Percentiles rank a stretch among this genome's conserved stretches.
Conservation (phyloP, 2,329 filamentous ascomycete species). For the Ceratocystis cubensis region DNA sequence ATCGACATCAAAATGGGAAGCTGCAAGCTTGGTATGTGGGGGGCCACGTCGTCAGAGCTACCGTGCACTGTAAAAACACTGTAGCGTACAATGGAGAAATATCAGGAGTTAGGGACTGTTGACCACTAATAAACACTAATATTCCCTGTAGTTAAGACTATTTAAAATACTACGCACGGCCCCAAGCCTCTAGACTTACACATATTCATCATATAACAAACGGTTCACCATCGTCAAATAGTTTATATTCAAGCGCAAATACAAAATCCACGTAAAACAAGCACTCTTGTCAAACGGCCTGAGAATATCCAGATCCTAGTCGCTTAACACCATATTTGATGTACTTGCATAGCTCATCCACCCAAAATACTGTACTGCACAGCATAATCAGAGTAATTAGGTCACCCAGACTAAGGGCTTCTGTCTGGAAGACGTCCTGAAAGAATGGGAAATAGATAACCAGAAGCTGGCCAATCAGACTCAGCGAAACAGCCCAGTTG, state of each 20-base stretch:
- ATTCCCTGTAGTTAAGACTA: background rate
- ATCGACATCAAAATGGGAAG: slow-evolving; percentile 10
- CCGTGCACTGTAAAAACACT: background rate
- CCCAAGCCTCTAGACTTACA: background rate
- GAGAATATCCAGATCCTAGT: slow-evolving; percentile 42
- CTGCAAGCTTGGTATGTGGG: background rate
- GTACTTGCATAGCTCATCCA: slow-evolving; percentile 81
- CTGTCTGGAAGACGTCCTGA: slow-evolving; percentile 91
- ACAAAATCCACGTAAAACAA: slow-evolving; percentile 13
- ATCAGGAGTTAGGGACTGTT: background rate
- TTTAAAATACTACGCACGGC: background rate
- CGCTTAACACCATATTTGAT: slow-evolving; percentile 47
- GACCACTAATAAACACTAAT: too few relatives aligned
- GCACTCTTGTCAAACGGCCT: slow-evolving; percentile 17
- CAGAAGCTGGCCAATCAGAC: slow-evolving; percentile 69
- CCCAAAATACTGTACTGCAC: slow-evolving; percentile 89
- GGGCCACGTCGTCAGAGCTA: slow-evolving; percentile 1
- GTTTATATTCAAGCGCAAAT: slow-evolving; percentile 4
- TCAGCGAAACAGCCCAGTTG: slow-evolving; percentile 85
- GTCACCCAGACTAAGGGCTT: slow-evolving; percentile 64
- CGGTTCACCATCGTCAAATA: slow-evolving; percentile 1
- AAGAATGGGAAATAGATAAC: slow-evolving; percentile 93
- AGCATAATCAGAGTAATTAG: slow-evolving; percentile 58
- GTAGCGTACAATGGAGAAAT: background rate
- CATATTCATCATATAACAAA: background rate